A percentile compares a stretch with the other conserved stretches of the same genome.
Conservation (phyloP, 2,329 filamentous ascomycete genomes). For the Monosporascus sp. region DNA sequence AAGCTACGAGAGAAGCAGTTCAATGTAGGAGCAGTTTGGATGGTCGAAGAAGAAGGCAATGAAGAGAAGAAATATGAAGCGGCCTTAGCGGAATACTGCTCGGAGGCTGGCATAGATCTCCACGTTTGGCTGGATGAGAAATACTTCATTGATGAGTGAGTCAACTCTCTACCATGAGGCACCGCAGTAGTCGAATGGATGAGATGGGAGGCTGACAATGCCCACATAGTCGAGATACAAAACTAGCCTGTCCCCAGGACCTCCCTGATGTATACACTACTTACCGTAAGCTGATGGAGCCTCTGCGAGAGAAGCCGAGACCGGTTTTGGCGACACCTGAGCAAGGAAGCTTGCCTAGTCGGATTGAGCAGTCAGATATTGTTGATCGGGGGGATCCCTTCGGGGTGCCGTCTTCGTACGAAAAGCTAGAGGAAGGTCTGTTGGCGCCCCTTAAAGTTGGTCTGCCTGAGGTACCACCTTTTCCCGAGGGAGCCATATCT, state of each 20-base stretch:
- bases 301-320: slow-evolving; percentile 60
- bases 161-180: slow-evolving; percentile 11
- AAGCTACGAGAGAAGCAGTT: slow-evolving; percentile 34
- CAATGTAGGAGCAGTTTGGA: slow-evolving; percentile 63
- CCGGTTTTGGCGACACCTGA: slow-evolving; percentile 46
- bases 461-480: slow-evolving; percentile 44
- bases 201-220: slow-evolving; percentile 9
- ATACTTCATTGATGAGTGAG: slow-evolving; percentile 74
- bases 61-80: slow-evolving; percentile 65
- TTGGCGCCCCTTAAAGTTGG: slow-evolving; percentile 50
- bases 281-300: slow-evolving; percentile 69
- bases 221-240: slow-evolving; percentile 55
- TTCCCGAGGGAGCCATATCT: slow-evolving; percentile 48
- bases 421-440: slow-evolving; percentile 49
- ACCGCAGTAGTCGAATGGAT: slow-evolving; percentile 1
- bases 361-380: slow-evolving; percentile 44
- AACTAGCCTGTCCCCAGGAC: slow-evolving; percentile 49
- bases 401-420: slow-evolving; percentile 49
- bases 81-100: slow-evolving; percentile 46
- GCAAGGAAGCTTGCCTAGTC: slow-evolving; percentile 46
- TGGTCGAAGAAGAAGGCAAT: slow-evolving; percentile 62
- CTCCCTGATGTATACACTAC: slow-evolving; percentile 71
- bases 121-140: slow-evolving; percentile 69
- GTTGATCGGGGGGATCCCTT: slow-evolving; percentile 60
- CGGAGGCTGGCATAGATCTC: slow-evolving; percentile 50